Evolutionary conservation across 768 basidiomycete genomes (phyloP), one percentile per base, ranked within the genome.

Genomic region (Cyclocybe cylindracea): DNA sequence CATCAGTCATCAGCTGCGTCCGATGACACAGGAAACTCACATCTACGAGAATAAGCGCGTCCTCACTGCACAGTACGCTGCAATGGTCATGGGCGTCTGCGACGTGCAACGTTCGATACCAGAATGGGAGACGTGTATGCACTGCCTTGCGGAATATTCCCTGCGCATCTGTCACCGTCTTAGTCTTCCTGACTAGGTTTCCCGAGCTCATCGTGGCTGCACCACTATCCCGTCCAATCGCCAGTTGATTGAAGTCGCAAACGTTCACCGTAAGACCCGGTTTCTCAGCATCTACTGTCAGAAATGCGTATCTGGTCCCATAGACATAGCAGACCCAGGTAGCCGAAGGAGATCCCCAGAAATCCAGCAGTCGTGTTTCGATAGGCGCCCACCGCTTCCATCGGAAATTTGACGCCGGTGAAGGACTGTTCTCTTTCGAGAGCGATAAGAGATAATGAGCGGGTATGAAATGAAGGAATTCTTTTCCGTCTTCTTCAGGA

Each of bases 251-350:
- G 53, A 83, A 84, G 61, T 85, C 82, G 61, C 75, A 79, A 32
- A 83, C 57, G 39, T 74, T 67, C 58, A 76, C 55, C 37, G 44
- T 59, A 33, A 56, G 61, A 49, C 19, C 51, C 50, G 33, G 43
- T 44, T 44, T 46, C 46, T 24, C 48, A 39, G 18, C 60, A 39
- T 24, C 34, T 33, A 51, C 36, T 39, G 58, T 55, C n/a, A 53
- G 36, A 57, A 68, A 41, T 54, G 70, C 54, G 71, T 75, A 81
- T 52, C 71, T 74, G 24, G 70, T 71, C 16, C 82, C 83, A 57
- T 73, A 75, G 14, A 83, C 75, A 56, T 81, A 82, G 66, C 83
- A 85, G 7, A 82, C 80, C 83, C 83, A 85, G n/a, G 71, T 62
- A 19, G 62, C 55, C 10, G 77, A 76, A 34, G 66, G 72, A 35